Conservation (phyloP, 371 early-diverging fungal genomes). For the Saksenaea vasiformis region DNA sequence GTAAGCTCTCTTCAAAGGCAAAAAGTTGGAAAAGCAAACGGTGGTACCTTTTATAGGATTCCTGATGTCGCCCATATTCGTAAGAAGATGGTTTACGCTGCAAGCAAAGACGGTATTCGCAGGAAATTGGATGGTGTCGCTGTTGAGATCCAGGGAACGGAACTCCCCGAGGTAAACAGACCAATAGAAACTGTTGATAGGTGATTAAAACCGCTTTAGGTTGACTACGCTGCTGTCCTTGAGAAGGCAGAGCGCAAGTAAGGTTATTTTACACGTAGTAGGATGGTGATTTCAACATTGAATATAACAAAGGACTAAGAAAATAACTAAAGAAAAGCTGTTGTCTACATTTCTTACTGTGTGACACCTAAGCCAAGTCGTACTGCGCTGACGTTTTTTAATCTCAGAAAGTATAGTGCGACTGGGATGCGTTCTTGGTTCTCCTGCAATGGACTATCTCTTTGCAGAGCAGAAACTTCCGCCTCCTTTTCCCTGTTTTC, state of each 20-base stretch:
- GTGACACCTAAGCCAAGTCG: not conserved
- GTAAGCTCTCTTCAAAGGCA: conserved; percentile 25
- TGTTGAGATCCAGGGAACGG: conserved; percentile 87
- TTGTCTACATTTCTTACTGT: not conserved
- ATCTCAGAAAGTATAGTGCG: not conserved
- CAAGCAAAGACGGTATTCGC: conserved; percentile 84
- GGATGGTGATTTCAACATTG: not conserved
- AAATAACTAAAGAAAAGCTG: not conserved
- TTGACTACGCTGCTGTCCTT: conserved; percentile 72
- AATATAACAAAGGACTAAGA: not conserved
- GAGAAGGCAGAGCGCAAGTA: conserved; percentile 65
- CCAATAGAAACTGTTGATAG: not conserved
- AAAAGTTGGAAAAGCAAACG: not conserved
- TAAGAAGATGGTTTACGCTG: conserved; percentile 92
- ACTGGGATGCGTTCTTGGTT: not conserved
- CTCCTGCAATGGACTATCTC: not conserved
- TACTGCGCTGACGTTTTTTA: not conserved
- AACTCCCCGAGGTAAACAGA: conserved; percentile 58
- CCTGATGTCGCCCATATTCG: conserved; percentile 82
- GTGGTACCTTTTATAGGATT: conserved; percentile 54
- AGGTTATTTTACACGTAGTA: not conserved
- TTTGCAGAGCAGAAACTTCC: not conserved
- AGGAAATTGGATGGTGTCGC: conserved; percentile 75
- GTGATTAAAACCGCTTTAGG: conserved; percentile 42
- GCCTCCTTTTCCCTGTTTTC: not conserved